Conservation (phyloP, 2,329 filamentous ascomycete species). For the Fusarium liriodendri region DNA sequence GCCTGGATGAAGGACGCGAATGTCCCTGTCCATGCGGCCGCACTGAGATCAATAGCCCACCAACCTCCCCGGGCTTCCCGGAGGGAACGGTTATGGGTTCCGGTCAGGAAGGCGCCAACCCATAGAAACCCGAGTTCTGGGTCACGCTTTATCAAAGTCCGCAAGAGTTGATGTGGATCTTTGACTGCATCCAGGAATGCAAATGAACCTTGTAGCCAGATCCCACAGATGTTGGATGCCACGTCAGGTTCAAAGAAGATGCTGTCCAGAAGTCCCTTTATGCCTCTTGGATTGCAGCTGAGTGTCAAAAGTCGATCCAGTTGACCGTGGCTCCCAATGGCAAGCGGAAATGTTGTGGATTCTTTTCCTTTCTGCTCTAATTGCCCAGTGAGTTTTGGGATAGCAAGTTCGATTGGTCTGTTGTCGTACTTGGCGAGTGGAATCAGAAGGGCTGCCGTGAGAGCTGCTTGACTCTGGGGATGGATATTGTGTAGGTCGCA, state of each 20-base stretch:
- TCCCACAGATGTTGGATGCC: background rate
- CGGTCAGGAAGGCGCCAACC: constrained; percentile 30
- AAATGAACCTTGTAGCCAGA: background rate
- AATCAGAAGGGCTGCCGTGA: background rate
- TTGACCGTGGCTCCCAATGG: fast-evolving
- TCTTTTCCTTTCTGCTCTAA: background rate
- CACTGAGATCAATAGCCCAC: constrained; percentile 20
- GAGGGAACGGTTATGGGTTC: background rate
- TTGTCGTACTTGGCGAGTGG: background rate
- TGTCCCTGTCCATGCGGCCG: constrained; percentile 24
- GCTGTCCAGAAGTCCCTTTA: background rate
- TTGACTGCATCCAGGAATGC: background rate
- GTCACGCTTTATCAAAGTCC: constrained; percentile 19
- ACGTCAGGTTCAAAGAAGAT: background rate
- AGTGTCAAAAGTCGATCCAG: background rate
- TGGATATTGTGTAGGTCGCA: background rate
- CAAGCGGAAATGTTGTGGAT: background rate
- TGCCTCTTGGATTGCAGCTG: background rate
- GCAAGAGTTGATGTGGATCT: constrained; percentile 7
- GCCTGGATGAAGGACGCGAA: constrained; percentile 25
- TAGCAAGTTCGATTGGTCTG: background rate
- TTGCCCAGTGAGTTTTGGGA: background rate
- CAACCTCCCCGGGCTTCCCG: constrained; percentile 14
- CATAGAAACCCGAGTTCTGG: constrained; percentile 27
- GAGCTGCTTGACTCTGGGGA: background rate